These are phyloP conservation scores for Botrytis hyacinthi DNA, from an alignment of 2,329 filamentous ascomycete species.

Conservation along the genomic window DNA sequence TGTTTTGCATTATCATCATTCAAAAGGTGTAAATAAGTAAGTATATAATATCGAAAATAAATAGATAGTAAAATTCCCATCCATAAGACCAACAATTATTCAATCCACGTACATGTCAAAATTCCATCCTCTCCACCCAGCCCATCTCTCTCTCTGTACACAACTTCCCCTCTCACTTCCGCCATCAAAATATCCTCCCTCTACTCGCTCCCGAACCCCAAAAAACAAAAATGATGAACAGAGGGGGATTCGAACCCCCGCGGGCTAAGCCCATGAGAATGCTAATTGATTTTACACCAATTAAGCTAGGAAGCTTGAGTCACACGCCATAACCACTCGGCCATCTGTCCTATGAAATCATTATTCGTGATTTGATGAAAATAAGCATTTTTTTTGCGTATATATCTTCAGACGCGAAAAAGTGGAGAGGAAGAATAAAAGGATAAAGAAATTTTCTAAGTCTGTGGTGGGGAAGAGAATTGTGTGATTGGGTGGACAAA, in stretches of 20 bases:
- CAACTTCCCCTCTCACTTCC: background rate
- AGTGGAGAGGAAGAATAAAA: background rate
- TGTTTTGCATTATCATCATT: background rate
- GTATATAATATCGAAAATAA: background rate
- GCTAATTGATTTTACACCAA: background rate
- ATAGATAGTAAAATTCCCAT: background rate
- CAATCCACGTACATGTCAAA: background rate
- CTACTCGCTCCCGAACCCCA: background rate
- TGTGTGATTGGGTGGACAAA: background rate
- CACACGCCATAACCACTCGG: conserved; percentile 22
- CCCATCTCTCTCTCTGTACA: background rate
- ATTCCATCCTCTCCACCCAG: background rate
- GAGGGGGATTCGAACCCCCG: conserved; percentile 23
- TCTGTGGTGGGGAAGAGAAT: background rate
- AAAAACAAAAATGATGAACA: conserved; percentile 6
- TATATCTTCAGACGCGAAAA: fast-evolving
- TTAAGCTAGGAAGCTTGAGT: conserved; percentile 18
- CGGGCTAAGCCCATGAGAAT: conserved; percentile 21
- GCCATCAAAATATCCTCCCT: background rate
- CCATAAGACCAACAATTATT: fast-evolving
- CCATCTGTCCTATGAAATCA: background rate
- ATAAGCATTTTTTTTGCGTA: fast-evolving
- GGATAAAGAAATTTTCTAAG: background rate
- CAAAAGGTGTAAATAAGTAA: no score
- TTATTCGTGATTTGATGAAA: background rate